Conservation (phyloP, 306 rosid species). For the Medicago truncatula region DNA sequence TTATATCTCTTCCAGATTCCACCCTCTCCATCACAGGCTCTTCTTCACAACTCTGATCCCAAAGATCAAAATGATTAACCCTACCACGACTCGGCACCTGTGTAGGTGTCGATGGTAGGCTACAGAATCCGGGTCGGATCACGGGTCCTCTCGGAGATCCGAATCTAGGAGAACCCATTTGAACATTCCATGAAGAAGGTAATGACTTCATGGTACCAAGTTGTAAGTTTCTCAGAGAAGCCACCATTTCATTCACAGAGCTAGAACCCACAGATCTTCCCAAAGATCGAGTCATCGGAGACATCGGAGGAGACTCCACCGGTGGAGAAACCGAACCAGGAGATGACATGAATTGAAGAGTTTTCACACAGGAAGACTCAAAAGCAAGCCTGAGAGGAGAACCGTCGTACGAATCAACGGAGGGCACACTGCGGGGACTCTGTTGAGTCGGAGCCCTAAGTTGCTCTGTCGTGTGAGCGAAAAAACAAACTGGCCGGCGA, state of each 20-base stretch:
- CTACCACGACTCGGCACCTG: constrained; percentile 47
- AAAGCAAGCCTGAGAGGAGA: constrained; percentile 65
- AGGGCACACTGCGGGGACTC: constrained; percentile 55
- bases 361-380: constrained; percentile 46
- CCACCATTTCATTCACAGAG: constrained; percentile 60
- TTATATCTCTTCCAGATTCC: constrained; percentile 80
- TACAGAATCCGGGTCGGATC: constrained; percentile 74
- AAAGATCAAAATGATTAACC: constrained; percentile 49
- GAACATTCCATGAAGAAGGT: constrained; percentile 67
- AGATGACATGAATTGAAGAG: constrained; percentile 55
- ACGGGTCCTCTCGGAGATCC: constrained; percentile 71
- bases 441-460: constrained; percentile 78
- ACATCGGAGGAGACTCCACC: constrained; percentile 74
- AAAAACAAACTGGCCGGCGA: constrained; percentile 82
- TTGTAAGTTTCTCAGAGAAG: constrained; percentile 74
- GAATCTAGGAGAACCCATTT: constrained; percentile 55
- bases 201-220: constrained; percentile 66
- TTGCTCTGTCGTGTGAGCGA: constrained; percentile 93
- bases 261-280: constrained; percentile 58
- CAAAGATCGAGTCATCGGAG: constrained; percentile 62
- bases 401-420: constrained; percentile 70
- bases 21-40: constrained; percentile 95
- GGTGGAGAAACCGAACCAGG: constrained; percentile 62
- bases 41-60: constrained; percentile 63
- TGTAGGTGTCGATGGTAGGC: constrained; percentile 82